These are phyloP conservation scores for Colletotrichum cereale DNA, from an alignment of 2,329 filamentous ascomycete species.

Conservation along the genomic window DNA sequence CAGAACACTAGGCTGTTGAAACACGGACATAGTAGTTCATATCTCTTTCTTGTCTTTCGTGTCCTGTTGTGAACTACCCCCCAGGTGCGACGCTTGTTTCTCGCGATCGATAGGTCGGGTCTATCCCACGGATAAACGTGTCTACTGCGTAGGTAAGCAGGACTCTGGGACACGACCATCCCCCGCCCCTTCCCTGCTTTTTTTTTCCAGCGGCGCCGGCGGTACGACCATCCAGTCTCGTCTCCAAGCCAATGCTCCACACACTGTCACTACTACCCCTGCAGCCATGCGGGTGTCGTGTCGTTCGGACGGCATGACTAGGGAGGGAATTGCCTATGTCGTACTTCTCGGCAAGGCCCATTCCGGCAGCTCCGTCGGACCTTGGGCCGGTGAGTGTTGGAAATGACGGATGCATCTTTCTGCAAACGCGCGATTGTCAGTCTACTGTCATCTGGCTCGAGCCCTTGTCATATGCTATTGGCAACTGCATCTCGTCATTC, in stretches of 20 bases:
- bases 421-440: not conserved
- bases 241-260: conserved; percentile 1
- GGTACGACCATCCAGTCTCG: not conserved
- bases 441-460: not conserved
- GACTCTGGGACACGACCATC: not conserved
- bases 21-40: too few species aligned
- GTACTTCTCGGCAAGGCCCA: conserved; percentile 10
- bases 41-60: not conserved
- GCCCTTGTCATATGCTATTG: not conserved
- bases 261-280: not conserved
- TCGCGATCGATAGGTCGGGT: not conserved
- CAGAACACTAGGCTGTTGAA: not conserved
- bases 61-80: not conserved
- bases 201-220: not conserved
- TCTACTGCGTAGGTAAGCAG: not conserved
- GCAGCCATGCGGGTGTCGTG: not conserved
- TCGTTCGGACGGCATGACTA: not conserved
- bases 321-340: not conserved
- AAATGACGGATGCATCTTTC: too few species aligned
- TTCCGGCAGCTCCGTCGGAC: not conserved
- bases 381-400: not conserved
- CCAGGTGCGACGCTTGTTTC: not conserved
- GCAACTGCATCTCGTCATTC: not conserved
- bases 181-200: not conserved
- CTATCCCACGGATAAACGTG: not conserved